These are phyloP conservation scores for Fusarium caatingaense DNA, from an alignment of 2,329 filamentous ascomycete species.

Conservation along the genomic window DNA sequence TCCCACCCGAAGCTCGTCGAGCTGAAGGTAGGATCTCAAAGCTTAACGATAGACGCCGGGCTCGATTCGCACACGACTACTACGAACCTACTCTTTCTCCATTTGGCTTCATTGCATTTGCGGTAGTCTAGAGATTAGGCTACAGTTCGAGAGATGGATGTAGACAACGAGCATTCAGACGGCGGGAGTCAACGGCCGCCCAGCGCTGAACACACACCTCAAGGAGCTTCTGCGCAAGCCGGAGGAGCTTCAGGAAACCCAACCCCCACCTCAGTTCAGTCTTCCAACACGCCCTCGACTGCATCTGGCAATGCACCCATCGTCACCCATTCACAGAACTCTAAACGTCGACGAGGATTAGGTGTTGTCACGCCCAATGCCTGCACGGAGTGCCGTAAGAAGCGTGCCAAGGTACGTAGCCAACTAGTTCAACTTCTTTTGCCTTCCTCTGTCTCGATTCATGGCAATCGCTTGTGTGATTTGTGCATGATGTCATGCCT, in stretches of 20 bases:
- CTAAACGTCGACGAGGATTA: conserved; percentile 65
- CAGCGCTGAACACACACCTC: conserved; percentile 51
- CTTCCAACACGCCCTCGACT: conserved; percentile 45
- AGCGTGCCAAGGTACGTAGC: conserved; percentile 66
- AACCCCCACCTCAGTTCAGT: conserved; percentile 47
- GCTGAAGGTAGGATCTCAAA: conserved; percentile 31
- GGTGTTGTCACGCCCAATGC: conserved; percentile 70
- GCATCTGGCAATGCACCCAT: conserved; percentile 38
- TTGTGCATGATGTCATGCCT: not conserved
- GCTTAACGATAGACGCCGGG: conserved; percentile 8
- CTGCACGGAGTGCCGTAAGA: conserved; percentile 71
- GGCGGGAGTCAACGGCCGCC: conserved; percentile 47
- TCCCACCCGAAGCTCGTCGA: conserved; percentile 30
- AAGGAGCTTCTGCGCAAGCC: conserved; percentile 41
- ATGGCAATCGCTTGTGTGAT: not conserved
- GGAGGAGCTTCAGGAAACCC: conserved; percentile 44
- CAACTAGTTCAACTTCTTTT: not conserved
- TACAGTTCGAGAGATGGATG: conserved; percentile 46
- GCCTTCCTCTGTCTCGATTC: not conserved
- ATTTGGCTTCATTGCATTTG: not conserved
- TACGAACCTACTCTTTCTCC: not conserved
- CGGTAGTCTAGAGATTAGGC: conserved; percentile 21
- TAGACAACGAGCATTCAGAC: conserved; percentile 48
- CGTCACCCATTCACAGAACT: conserved; percentile 47
- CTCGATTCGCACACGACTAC: conserved; percentile 6